phyloP scores from a whole-genome alignment of 495 filamentous ascomycete species.

The Jackrogersella multiformis region DNA sequence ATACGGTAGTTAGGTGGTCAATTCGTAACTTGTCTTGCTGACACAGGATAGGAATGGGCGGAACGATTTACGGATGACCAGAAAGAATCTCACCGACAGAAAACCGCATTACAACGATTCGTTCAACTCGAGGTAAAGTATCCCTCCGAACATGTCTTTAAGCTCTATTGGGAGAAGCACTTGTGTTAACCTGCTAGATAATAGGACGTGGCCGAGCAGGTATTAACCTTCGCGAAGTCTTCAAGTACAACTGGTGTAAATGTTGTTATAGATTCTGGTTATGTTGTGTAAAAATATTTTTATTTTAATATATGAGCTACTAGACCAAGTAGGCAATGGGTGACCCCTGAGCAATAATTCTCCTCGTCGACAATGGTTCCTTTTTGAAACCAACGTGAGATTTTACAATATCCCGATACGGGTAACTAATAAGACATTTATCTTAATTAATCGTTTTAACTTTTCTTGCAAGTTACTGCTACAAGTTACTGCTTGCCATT shows the following conservation, averaged over 20 bases:
- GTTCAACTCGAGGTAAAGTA: not conserved
- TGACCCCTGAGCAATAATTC: too few species aligned
- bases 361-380: too few species aligned
- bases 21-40: not conserved
- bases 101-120: not conserved
- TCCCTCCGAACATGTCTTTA: not conserved
- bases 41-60: not conserved
- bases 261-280: not conserved
- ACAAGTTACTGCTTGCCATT: too few species aligned
- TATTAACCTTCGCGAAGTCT: not conserved
- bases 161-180: not conserved
- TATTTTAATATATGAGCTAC: too few species aligned
- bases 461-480: too few species aligned
- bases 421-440: too few species aligned
- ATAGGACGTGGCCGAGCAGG: not conserved
- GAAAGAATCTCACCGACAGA: not conserved
- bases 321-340: too few species aligned
- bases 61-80: not conserved
- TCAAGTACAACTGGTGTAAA: not conserved
- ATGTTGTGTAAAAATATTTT: not conserved
- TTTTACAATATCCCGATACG: too few species aligned
- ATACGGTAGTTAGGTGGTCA: too few species aligned
- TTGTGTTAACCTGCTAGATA: not conserved
- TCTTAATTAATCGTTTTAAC: too few species aligned
- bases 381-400: too few species aligned